Evolutionary conservation across 2,329 filamentous ascomycete species (phyloP).

Genomic region (Ophiostoma pallidulum): DNA sequence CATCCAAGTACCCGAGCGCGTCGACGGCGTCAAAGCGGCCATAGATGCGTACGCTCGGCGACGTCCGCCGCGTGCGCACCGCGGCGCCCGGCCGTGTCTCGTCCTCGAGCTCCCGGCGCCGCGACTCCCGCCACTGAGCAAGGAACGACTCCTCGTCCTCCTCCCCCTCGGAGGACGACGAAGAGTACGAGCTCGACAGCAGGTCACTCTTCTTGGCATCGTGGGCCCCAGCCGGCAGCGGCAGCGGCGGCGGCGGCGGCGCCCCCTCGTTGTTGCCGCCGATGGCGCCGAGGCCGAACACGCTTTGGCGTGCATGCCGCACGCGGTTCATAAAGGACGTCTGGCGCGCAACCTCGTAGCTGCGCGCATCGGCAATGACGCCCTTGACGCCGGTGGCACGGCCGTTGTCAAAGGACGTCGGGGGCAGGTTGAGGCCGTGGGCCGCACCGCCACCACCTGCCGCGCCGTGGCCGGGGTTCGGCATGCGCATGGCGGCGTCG

Average conservation of each 20-base stretch:
- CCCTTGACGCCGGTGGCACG: conserved; percentile 76
- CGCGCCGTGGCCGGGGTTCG: conserved; percentile 39
- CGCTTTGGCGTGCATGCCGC: conserved; percentile 43
- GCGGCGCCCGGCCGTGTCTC: conserved; percentile 34
- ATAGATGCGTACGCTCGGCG: conserved; percentile 67
- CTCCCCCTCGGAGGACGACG: conserved; percentile 32
- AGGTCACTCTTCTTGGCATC: conserved; percentile 30
- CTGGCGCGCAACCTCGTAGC: conserved; percentile 59
- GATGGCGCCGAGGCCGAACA: conserved; percentile 43
- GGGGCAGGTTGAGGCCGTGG: conserved; percentile 50
- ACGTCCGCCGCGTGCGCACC: conserved; percentile 56
- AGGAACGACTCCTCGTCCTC: conserved; percentile 75
- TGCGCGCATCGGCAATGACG: conserved; percentile 74
- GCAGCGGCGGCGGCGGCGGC: too few relatives aligned
- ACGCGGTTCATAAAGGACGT: conserved; percentile 45
- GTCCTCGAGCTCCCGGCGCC: conserved; percentile 66
- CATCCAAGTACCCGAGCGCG: conserved; percentile 87
- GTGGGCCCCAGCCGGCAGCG: conserved; percentile 25
- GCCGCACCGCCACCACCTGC: conserved; percentile 31
- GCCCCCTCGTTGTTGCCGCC: too few relatives aligned
- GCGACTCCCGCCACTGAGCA: conserved; percentile 71
- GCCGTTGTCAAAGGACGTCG: conserved; percentile 54
- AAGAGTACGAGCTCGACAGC: too few relatives aligned
- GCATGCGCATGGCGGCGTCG: conserved; percentile 57
- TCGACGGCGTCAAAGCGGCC: conserved; percentile 78